These are phyloP conservation scores for Prototheca wickerhamii DNA, from an alignment of 163 green algal genomes.

Conservation along the genomic window DNA sequence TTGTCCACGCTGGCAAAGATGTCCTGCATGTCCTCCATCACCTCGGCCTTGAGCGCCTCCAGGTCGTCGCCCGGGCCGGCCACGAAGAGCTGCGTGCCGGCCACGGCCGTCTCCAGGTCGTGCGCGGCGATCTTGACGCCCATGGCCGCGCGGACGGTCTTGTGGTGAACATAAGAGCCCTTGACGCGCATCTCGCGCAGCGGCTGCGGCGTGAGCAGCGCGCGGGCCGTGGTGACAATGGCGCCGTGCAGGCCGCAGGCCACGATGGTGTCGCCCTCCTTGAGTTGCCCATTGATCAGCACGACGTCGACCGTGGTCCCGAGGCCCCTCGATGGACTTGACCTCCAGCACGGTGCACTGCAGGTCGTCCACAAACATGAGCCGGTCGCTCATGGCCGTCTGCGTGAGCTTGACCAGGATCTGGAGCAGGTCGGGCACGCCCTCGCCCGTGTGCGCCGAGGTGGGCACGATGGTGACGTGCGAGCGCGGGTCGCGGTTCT, in stretches of 20 bases:
- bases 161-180: slow-evolving; percentile 92
- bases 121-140: slow-evolving; percentile 92
- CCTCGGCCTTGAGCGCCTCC: slow-evolving; percentile 84
- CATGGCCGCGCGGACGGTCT: slow-evolving; percentile 88
- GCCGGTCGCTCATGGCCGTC: slow-evolving; percentile 73
- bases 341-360: slow-evolving; percentile 90
- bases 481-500: slow-evolving; percentile 83
- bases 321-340: slow-evolving; percentile 91
- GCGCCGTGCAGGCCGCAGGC: slow-evolving; percentile 82
- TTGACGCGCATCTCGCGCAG: slow-evolving; percentile 93
- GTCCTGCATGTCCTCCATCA: slow-evolving; percentile 92
- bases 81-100: slow-evolving; percentile 78
- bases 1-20: slow-evolving; percentile 65
- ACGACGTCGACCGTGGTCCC: slow-evolving; percentile 92
- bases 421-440: slow-evolving; percentile 93
- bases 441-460: slow-evolving; percentile 84
- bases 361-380: slow-evolving; percentile 70
- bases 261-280: slow-evolving; percentile 83
- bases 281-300: slow-evolving; percentile 77
- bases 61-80: slow-evolving; percentile 76
- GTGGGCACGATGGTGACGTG: slow-evolving; percentile 96
- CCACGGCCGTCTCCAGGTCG: slow-evolving; percentile 85
- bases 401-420: slow-evolving; percentile 89
- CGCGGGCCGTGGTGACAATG: slow-evolving; percentile 87
- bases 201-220: slow-evolving; percentile 86